Percentiles rank a stretch among this genome's conserved stretches.
phyloP scores from a whole-genome alignment of 176 grass and related monocot species.

The Phoenix roebelenii region DNA sequence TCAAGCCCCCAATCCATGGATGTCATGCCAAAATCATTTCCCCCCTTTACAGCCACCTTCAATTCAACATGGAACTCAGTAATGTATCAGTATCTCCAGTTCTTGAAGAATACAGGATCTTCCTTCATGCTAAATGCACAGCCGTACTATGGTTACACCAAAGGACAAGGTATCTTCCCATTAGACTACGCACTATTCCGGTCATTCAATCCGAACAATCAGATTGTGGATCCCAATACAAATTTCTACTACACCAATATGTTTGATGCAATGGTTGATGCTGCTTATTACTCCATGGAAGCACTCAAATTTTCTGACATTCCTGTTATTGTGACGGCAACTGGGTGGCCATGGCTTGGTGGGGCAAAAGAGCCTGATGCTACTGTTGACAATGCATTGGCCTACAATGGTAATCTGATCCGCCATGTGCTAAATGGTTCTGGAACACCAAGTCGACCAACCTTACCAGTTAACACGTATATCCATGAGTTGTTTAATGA shows the following conservation, averaged over 20 bases:
- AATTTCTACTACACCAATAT: conserved; percentile 90
- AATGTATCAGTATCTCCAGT: conserved; percentile 70
- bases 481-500: conserved; percentile 90
- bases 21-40: conserved; percentile 71
- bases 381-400: conserved; percentile 88
- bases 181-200: conserved; percentile 79
- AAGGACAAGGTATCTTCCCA: conserved; percentile 80
- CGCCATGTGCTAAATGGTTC: conserved; percentile 78
- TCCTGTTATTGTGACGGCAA: conserved; percentile 69
- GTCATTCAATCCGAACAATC: conserved; percentile 62
- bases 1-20: conserved; percentile 73
- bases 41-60: conserved; percentile 80
- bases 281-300: conserved; percentile 81
- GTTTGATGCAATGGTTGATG: conserved; percentile 94
- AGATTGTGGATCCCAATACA: conserved; percentile 77
- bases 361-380: conserved; percentile 68
- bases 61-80: conserved; percentile 81
- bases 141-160: conserved; percentile 77
- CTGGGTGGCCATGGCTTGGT: conserved; percentile 87
- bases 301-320: conserved; percentile 86
- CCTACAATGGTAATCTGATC: conserved; percentile 91
- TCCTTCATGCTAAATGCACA: conserved; percentile 96
- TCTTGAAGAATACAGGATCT: conserved; percentile 68
- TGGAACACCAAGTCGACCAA: conserved; percentile 71
- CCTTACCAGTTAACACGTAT: conserved; percentile 60